phyloP scores from a whole-genome alignment of 257 asterid species.

The Solanum clarkiae region DNA sequence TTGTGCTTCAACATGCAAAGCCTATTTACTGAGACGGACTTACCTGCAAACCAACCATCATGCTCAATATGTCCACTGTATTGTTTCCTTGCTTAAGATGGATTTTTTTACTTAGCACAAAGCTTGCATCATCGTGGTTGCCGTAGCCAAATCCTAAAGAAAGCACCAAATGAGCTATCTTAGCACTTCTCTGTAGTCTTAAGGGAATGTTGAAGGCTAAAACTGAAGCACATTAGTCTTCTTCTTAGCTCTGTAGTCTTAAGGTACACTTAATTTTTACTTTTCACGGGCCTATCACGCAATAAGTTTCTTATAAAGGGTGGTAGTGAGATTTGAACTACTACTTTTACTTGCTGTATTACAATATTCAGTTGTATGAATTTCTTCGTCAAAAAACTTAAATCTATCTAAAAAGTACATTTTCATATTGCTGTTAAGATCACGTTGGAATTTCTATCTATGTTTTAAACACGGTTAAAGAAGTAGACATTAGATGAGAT shows the following conservation, averaged over 20 bases:
- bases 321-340: not conserved
- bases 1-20: not conserved
- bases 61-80: conserved; percentile 51
- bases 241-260: not conserved
- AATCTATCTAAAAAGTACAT: not conserved
- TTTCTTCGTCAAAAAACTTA: not conserved
- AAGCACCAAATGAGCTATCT: not conserved
- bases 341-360: not conserved
- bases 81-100: conserved; percentile 42
- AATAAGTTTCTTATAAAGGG: not conserved
- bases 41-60: conserved; percentile 78
- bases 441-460: not conserved
- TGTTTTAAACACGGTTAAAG: not conserved
- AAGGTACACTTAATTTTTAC: too few relatives aligned
- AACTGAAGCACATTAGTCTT: not conserved
- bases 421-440: not conserved
- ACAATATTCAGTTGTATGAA: not conserved
- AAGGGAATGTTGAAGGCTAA: not conserved
- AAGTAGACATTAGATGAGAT: not conserved
- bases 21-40: not conserved
- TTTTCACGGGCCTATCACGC: not conserved
- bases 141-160: conserved; percentile 52
- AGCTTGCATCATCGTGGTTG: conserved; percentile 58
- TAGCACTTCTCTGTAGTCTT: not conserved
- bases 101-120: conserved; percentile 24